phyloP scores from a whole-genome alignment of 78 protist species.

The Dictyostelium brefeldianum region DNA sequence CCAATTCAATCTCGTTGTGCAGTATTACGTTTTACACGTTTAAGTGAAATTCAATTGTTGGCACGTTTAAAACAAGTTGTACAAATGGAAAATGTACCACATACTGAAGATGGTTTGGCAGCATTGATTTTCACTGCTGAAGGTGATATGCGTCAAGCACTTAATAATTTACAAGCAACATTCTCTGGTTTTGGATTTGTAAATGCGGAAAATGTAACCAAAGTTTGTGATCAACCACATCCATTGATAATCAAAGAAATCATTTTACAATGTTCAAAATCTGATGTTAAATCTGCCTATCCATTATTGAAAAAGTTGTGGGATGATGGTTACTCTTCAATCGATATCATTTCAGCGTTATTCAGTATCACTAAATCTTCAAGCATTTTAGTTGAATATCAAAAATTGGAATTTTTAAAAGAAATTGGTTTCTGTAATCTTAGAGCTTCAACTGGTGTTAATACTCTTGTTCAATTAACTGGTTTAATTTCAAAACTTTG shows the following conservation, averaged over 20 bases:
- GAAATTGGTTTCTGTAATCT: slow-evolving; percentile 93
- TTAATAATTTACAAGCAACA: slow-evolving; percentile 97
- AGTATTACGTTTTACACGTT: slow-evolving; percentile 96
- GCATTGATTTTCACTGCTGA: slow-evolving; percentile 97
- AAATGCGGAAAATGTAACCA: slow-evolving; percentile 92
- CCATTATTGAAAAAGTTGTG: slow-evolving; percentile 15
- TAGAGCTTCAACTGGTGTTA: slow-evolving; percentile 92
- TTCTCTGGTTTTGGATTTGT: slow-evolving; percentile 95
- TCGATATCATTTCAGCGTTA: slow-evolving; percentile 92
- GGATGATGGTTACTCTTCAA: slow-evolving; percentile 92
- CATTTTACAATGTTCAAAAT: slow-evolving; percentile 42
- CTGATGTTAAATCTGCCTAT: slow-evolving; percentile 69
- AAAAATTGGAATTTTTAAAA: slow-evolving; percentile 88
- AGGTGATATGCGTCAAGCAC: slow-evolving; percentile 97
- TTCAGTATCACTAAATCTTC: slow-evolving; percentile 84
- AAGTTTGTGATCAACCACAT: slow-evolving; percentile 98
- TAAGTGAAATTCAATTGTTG: slow-evolving; percentile 60
- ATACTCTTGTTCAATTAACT: slow-evolving; percentile 92
- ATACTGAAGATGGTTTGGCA: slow-evolving; percentile 92
- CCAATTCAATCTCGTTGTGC: slow-evolving; percentile 99
- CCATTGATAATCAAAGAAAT: slow-evolving; percentile 90
- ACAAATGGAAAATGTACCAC: slow-evolving; percentile 48
- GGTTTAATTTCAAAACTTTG: slow-evolving; percentile 92
- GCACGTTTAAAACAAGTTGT: slow-evolving; percentile 63
- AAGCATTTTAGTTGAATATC: slow-evolving; percentile 79